Percentiles rank a stretch among this genome's conserved stretches.
Evolutionary conservation across 1,284 basidiomycete species (phyloP).

Genomic region (Trichosporon sp.): DNA sequence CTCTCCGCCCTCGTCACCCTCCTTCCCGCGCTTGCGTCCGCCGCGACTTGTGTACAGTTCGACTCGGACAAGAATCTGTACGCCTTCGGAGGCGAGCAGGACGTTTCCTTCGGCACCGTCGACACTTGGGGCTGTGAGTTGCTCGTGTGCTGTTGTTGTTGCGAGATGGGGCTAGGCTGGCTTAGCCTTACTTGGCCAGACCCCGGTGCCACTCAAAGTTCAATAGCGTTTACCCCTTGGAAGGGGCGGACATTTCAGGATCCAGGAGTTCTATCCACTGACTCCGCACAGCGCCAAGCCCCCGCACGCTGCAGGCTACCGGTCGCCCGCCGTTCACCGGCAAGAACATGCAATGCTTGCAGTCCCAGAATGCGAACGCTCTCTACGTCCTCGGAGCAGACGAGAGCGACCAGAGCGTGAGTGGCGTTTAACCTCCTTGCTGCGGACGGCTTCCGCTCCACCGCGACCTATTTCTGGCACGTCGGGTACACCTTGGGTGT

Average conservation of each 20-base stretch:
- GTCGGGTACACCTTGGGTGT: not conserved
- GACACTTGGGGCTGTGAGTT: constrained; percentile 53
- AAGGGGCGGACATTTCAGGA: not conserved
- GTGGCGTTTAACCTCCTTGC: constrained; percentile 24
- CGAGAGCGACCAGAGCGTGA: constrained; percentile 63
- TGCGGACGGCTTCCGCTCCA: not conserved
- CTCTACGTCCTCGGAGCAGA: constrained; percentile 79
- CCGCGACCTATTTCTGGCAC: not conserved
- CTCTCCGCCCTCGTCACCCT: constrained; percentile 38
- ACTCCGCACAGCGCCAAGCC: constrained; percentile 40
- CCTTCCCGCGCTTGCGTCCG: constrained; percentile 38
- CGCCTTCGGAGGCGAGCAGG: constrained; percentile 54
- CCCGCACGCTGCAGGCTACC: constrained; percentile 41
- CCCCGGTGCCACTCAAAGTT: not conserved
- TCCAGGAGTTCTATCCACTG: constrained; percentile 3
- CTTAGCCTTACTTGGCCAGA: not conserved
- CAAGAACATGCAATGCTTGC: constrained; percentile 53
- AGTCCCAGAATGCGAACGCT: constrained; percentile 58
- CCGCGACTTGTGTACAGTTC: constrained; percentile 54
- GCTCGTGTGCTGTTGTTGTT: not conserved
- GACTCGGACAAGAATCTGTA: constrained; percentile 54
- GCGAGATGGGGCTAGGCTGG: not conserved
- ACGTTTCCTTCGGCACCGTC: constrained; percentile 53
- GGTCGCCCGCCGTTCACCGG: constrained; percentile 57
- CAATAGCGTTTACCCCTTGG: not conserved